Percentiles rank a stretch among this genome's conserved stretches.
Conservation (phyloP, 768 basidiomycete species). For the Mycena leptocephala region DNA sequence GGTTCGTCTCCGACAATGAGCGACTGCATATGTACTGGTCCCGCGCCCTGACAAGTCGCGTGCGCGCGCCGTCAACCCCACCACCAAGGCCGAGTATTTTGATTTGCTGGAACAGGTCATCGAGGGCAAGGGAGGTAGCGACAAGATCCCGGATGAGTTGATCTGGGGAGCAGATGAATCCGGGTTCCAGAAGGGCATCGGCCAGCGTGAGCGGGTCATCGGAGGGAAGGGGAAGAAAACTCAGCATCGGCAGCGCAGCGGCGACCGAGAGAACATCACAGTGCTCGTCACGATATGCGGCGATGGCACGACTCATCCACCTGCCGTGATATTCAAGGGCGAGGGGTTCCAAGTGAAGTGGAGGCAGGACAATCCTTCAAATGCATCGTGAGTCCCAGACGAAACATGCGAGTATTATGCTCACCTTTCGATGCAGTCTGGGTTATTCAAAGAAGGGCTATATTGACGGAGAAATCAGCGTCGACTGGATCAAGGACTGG, state of each 20-base stretch:
- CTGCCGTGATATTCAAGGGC: background rate
- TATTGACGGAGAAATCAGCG: background rate
- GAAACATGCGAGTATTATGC: background rate
- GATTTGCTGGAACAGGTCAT: background rate
- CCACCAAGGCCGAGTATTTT: background rate
- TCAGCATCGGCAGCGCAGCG: background rate
- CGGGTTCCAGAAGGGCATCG: background rate
- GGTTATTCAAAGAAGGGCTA: background rate
- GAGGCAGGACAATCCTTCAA: background rate
- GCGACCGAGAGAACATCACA: background rate
- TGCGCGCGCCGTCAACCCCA: background rate
- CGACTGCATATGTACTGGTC: background rate
- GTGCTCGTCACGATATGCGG: no score
- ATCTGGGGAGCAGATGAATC: no score
- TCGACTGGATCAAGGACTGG: background rate
- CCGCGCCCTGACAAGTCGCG: background rate
- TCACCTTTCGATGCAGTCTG: background rate
- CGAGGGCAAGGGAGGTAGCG: background rate
- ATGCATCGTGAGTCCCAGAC: background rate
- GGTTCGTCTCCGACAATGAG: background rate
- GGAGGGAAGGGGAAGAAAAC: slow-evolving; percentile 39
- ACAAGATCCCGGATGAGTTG: background rate
- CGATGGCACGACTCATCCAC: background rate
- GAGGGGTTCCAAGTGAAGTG: background rate
- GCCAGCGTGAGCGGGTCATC: slow-evolving; percentile 35